Base-by-base conservation (phyloP, 352 stramenopile species). In the Globisporangium lucens region DNA sequence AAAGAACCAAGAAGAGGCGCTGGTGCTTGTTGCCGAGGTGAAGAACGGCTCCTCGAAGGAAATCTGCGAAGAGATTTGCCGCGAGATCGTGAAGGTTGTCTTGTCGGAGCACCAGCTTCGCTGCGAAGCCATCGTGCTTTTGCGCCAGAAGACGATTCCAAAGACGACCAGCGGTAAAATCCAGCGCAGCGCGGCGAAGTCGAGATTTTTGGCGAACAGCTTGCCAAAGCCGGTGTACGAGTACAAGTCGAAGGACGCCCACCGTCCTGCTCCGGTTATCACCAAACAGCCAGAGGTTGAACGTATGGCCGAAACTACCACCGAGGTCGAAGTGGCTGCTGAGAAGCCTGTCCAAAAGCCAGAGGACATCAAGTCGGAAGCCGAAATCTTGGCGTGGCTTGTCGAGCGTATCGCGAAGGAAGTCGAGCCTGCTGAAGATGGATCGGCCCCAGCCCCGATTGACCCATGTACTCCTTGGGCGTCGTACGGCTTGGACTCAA, bases 121-220 rank as follows among this genome's bases (percentile, higher is more conserved):
- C 20, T 90, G 84, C 51, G 75, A 87, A 58, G 75, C 74, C 15
- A 89, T 96, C 63, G 85, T 95, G n/a, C 46, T 95, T 65, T 61
- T 95, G 30, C 74, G 69, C 4, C 78, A 88, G 36, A 86, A 87
- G 66, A 86, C 77, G 7, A 93, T 95, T 27, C 80, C 84, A 1
- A 94, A 95, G 76, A 95, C 89, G 0, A 95, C 85, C 20, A 95
- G 87, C 56, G 87, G 89, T 53, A 96, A 94, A 72, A 93, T 95
- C 38, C 85, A 91, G 62, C 88, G 88, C 22, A 87, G 84, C 57
- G 79, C 78, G 9, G 75, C 82, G 10, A 93, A 91, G 68, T 36
- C 75, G 5, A 78, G 87, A 68, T 92, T 83, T 65, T 56, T 87
- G 27, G 65, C 74, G 15, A 75, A 70, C 35, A 77, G 71, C 33